Conservation (phyloP, 2,329 filamentous ascomycete species). For the Berkeleyomyces rouxiae region DNA sequence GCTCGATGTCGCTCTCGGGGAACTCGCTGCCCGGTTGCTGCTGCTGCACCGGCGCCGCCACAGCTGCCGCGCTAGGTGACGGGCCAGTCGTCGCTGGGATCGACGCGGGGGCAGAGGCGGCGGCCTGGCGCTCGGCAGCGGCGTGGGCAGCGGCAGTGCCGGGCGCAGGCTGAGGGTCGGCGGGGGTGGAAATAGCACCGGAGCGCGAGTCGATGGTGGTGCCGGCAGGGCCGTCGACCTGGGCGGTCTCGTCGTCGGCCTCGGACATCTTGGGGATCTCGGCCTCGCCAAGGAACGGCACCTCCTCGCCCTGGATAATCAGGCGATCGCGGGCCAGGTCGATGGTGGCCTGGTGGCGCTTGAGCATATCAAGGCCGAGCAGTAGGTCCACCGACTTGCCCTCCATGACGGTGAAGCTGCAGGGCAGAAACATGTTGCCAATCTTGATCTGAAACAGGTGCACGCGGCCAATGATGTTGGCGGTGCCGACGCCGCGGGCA, state of each 20-base stretch:
- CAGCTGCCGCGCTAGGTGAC: constrained; percentile 18
- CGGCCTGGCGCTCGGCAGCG: constrained; percentile 1
- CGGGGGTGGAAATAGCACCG: constrained; percentile 44
- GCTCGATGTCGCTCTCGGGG: constrained; percentile 52
- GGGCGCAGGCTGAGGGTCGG: constrained; percentile 17
- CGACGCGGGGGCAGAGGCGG: constrained; percentile 16
- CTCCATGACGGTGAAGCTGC: constrained; percentile 98
- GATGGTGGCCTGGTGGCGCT: constrained; percentile 83
- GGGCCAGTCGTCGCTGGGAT: constrained; percentile 14
- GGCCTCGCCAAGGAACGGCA: constrained; percentile 78
- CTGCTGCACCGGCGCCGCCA: constrained; percentile 17
- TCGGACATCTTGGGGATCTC: constrained; percentile 84
- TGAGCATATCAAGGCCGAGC: constrained; percentile 90
- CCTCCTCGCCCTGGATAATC: constrained; percentile 73
- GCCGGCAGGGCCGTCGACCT: constrained; percentile 70
- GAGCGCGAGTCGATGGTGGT: constrained; percentile 72
- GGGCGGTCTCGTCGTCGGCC: constrained; percentile 55
- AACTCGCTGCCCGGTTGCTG: constrained; percentile 21
- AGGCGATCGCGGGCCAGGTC: constrained; percentile 74
- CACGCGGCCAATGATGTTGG: constrained; percentile 83
- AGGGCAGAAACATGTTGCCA: constrained; percentile 70
- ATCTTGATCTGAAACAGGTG: constrained; percentile 93
- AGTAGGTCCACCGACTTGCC: constrained; percentile 90
- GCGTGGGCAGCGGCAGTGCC: constrained; percentile 11
- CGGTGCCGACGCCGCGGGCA: constrained; percentile 84